These are phyloP conservation scores for Abortiporus biennis DNA, from an alignment of 1,284 basidiomycete species.

Conservation along the genomic window DNA sequence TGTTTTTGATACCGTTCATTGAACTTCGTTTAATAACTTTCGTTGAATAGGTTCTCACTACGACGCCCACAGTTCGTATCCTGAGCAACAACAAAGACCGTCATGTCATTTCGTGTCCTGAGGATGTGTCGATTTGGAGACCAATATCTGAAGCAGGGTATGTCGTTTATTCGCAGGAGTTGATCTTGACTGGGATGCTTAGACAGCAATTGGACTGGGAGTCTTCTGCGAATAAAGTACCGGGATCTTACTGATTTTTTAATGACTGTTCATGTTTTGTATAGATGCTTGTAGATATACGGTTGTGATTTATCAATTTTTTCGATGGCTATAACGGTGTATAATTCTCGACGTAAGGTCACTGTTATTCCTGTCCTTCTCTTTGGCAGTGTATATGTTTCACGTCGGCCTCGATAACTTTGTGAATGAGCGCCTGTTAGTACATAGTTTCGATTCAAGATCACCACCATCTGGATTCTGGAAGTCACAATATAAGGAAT, in stretches of 20 bases:
- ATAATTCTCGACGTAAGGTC: no score
- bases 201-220: slow-evolving; percentile 65
- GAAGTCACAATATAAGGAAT: no score
- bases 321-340: no score
- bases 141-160: slow-evolving; percentile 43
- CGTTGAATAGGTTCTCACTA: slow-evolving; percentile 35
- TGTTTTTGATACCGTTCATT: neutral
- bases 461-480: no score
- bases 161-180: slow-evolving; percentile 61
- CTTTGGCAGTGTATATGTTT: no score
- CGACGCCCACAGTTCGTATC: slow-evolving; percentile 49
- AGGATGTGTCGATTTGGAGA: slow-evolving; percentile 57
- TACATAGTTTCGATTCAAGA: no score
- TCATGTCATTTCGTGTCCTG: slow-evolving; percentile 56
- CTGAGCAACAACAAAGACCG: slow-evolving; percentile 43
- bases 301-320: no score
- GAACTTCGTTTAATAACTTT: neutral
- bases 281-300: no score
- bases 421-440: no score
- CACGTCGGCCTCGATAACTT: no score
- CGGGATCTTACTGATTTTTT: slow-evolving; percentile 10
- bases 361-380: no score
- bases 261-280: neutral
- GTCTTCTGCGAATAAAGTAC: slow-evolving; percentile 22
- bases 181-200: slow-evolving; percentile 57